Percentiles rank a stretch among this genome's conserved stretches.
These are phyloP conservation scores for Mycena vulgaris DNA, from an alignment of 768 basidiomycete species.

Conservation along the genomic window DNA sequence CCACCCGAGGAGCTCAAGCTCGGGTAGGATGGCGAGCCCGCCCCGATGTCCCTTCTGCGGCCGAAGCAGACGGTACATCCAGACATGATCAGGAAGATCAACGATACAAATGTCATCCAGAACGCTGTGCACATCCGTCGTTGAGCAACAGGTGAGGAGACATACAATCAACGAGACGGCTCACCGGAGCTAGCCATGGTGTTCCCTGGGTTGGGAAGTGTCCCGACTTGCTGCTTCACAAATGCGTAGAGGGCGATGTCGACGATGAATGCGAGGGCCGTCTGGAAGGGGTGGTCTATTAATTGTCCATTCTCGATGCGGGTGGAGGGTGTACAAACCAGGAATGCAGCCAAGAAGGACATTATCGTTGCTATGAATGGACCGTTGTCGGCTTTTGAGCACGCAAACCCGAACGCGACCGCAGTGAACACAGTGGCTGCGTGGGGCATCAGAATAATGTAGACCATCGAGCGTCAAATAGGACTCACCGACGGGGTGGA, in stretches of 20 bases:
- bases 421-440: slow-evolving; percentile 16
- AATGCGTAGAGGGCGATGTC: slow-evolving; percentile 32
- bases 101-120: slow-evolving; percentile 36
- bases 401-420: slow-evolving; percentile 27
- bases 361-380: slow-evolving; percentile 4
- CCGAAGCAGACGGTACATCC: slow-evolving; percentile 20
- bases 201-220: slow-evolving; percentile 1
- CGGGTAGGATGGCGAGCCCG: slow-evolving; percentile 1
- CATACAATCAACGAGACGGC: not conserved
- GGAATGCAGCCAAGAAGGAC: slow-evolving; percentile 18
- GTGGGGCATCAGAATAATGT: not conserved
- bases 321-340: not conserved
- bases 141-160: not conserved
- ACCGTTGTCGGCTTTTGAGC: not conserved
- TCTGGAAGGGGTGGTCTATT: not conserved
- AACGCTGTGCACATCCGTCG: slow-evolving; percentile 13
- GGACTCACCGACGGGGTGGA: slow-evolving; percentile 81
- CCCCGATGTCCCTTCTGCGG: slow-evolving; percentile 5
- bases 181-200: not conserved
- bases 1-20: not conserved
- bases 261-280: slow-evolving; percentile 26
- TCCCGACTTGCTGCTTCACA: slow-evolving; percentile 22
- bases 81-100: slow-evolving; percentile 19
- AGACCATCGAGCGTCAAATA: not conserved
- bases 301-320: too few species aligned